phyloP scores from a whole-genome alignment of 345 rosid genomes.

The Isatis tinctoria region DNA sequence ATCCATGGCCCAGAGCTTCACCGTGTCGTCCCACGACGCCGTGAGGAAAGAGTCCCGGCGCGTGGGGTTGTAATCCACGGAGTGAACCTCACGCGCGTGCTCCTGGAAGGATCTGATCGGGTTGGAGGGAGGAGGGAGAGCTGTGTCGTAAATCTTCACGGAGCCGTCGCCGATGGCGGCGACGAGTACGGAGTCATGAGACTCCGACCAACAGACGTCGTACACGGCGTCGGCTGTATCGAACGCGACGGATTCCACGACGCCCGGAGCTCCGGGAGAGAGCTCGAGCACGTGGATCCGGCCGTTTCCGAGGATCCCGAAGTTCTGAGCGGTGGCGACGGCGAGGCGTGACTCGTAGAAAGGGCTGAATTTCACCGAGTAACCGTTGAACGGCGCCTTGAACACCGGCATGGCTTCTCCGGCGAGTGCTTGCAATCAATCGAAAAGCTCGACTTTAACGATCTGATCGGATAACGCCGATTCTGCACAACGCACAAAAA shows the following conservation, averaged over 20 bases:
- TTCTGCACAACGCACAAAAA: not conserved
- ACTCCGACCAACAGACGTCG: constrained; percentile 90
- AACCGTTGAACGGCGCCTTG: constrained; percentile 80
- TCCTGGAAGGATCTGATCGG: constrained; percentile 82
- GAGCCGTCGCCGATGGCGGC: constrained; percentile 88
- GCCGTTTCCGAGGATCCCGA: constrained; percentile 93
- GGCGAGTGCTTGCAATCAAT: constrained; percentile 5
- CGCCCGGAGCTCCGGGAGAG: constrained; percentile 48
- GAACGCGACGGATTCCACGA: constrained; percentile 51
- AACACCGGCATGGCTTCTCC: constrained; percentile 62
- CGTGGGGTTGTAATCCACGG: constrained; percentile 78
- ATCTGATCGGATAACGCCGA: constrained; percentile 24
- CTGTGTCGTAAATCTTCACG: constrained; percentile 75
- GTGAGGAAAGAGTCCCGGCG: constrained; percentile 92
- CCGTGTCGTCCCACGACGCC: constrained; percentile 85
- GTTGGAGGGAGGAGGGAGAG: constrained; percentile 65
- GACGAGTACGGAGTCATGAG: constrained; percentile 82
- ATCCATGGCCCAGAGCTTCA: constrained; percentile 90
- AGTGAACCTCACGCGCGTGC: constrained; percentile 90
- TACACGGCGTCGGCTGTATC: constrained; percentile 92
- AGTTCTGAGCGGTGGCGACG: constrained; percentile 88
- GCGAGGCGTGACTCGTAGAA: constrained; percentile 84
- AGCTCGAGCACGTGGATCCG: constrained; percentile 84
- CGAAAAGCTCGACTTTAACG: no score
- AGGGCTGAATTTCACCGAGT: constrained; percentile 88